Percentiles rank a stretch among this genome's conserved stretches.
phyloP scores from a whole-genome alignment of 2,329 filamentous ascomycete genomes.

The Gyromitra esculenta region DNA sequence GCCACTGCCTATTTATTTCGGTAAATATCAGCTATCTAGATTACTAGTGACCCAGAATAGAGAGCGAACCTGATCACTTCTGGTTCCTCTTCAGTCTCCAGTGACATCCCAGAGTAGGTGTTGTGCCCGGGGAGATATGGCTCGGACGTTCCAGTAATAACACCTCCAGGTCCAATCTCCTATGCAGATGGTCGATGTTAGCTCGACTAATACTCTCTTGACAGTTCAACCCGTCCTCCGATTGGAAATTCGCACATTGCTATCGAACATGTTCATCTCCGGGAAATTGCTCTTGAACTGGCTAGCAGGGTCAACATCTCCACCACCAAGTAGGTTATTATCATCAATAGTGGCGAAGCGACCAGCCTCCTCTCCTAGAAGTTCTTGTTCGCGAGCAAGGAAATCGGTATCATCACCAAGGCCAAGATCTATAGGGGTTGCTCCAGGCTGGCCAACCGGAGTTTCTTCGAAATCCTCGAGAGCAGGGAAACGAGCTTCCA shows the following conservation, averaged over 20 bases:
- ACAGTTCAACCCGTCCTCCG: not conserved
- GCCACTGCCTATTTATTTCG: constrained; percentile 73
- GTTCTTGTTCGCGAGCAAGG: constrained; percentile 86
- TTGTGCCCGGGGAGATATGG: constrained; percentile 68
- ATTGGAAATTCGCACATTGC: constrained; percentile 50
- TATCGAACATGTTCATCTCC: constrained; percentile 69
- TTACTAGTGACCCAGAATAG: not conserved
- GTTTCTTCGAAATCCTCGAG: constrained; percentile 77
- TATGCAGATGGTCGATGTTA: constrained; percentile 59
- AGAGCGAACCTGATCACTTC: constrained; percentile 75
- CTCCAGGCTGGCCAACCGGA: constrained; percentile 57
- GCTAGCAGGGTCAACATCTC: constrained; percentile 62
- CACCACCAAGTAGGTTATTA: constrained; percentile 77
- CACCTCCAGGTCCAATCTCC: constrained; percentile 78
- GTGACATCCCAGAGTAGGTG: constrained; percentile 61
- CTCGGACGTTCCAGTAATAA: constrained; percentile 76
- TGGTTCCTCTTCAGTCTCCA: constrained; percentile 78
- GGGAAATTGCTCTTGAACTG: constrained; percentile 91
- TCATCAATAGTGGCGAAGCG: constrained; percentile 79
- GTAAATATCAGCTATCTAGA: constrained; percentile 16
- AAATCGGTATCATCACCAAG: constrained; percentile 77
- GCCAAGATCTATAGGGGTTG: constrained; percentile 64
- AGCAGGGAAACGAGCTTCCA: constrained; percentile 83
- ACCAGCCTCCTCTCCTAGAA: constrained; percentile 90
- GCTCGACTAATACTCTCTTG: not conserved